A percentile compares a stretch with the other conserved stretches of the same genome.
These are phyloP conservation scores for Saccharomycopsis sp. DNA, from an alignment of 805 yeast species.

Conservation along the genomic window DNA sequence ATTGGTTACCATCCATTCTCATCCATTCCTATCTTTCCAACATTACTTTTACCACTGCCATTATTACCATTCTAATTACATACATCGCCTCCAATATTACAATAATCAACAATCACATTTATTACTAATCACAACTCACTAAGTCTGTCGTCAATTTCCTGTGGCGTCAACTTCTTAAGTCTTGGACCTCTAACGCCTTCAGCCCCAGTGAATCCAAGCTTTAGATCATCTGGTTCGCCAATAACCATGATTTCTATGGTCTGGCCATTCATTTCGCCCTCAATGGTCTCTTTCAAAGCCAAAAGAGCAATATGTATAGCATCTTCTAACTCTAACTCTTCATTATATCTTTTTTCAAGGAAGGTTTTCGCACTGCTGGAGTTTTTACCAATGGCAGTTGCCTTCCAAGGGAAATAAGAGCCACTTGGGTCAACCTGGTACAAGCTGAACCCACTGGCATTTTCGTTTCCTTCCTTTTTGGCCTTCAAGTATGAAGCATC, in stretches of 20 bases:
- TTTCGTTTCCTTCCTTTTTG: conserved; percentile 34
- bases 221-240: conserved; percentile 72
- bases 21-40: too few species aligned
- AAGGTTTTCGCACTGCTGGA: conserved; percentile 95
- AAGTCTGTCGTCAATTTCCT: conserved; percentile 92
- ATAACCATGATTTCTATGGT: conserved; percentile 89
- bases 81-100: too few species aligned
- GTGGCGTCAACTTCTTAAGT: conserved; percentile 73
- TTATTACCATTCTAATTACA: too few species aligned
- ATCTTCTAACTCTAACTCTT: conserved; percentile 93
- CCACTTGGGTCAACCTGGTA: conserved; percentile 99
- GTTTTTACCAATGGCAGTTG: conserved; percentile 97
- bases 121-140: conserved; percentile 60
- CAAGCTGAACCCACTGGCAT: conserved; percentile 51
- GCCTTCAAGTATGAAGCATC: conserved; percentile 32
- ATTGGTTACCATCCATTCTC: too few species aligned
- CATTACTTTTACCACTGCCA: too few species aligned
- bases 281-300: conserved; percentile 92
- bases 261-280: conserved; percentile 96
- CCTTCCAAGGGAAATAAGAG: conserved; percentile 98
- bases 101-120: background rate
- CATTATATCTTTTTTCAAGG: conserved; percentile 96
- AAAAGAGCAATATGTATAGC: conserved; percentile 94
- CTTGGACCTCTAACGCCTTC: conserved; percentile 78
- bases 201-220: conserved; percentile 84